Percentiles rank a stretch among this genome's conserved stretches.
Evolutionary conservation across 1,284 basidiomycete genomes (phyloP).

Genomic region (Vanrija sp.): DNA sequence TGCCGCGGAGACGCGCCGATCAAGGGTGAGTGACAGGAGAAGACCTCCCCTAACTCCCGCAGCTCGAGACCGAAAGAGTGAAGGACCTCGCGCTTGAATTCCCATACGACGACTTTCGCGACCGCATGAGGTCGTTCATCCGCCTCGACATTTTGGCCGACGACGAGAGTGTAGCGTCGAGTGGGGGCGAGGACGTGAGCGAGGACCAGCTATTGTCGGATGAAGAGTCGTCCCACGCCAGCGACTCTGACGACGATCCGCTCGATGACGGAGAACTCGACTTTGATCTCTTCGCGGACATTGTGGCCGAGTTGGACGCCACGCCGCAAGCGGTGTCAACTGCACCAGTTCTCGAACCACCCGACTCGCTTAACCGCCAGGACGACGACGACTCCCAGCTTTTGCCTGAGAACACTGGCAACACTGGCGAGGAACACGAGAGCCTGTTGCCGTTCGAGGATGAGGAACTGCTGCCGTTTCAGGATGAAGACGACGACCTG

Average conservation of each 20-base stretch:
- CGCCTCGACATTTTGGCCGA: background rate
- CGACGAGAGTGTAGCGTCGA: background rate
- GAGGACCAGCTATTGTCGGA: background rate
- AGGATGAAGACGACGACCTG: background rate
- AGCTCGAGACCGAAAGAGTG: too few relatives aligned
- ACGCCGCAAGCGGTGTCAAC: too few relatives aligned
- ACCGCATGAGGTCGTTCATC: background rate
- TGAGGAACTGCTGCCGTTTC: too few relatives aligned
- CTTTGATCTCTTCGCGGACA: slow-evolving; percentile 11
- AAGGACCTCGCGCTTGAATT: too few relatives aligned
- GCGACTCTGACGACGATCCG: background rate
- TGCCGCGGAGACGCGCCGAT: background rate
- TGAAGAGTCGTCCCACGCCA: background rate
- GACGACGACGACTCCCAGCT: background rate
- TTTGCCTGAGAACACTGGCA: too few relatives aligned
- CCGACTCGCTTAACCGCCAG: background rate
- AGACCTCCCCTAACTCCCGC: too few relatives aligned
- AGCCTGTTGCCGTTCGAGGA: too few relatives aligned
- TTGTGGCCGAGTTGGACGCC: slow-evolving; percentile 12
- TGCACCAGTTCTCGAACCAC: too few relatives aligned
- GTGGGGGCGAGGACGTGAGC: too few relatives aligned
- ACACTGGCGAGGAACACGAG: too few relatives aligned
- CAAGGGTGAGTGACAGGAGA: too few relatives aligned
- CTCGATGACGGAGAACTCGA: slow-evolving; percentile 1
- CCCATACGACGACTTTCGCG: background rate